phyloP scores from a whole-genome alignment of 352 stramenopile species.

The Pythium utonaiense region DNA sequence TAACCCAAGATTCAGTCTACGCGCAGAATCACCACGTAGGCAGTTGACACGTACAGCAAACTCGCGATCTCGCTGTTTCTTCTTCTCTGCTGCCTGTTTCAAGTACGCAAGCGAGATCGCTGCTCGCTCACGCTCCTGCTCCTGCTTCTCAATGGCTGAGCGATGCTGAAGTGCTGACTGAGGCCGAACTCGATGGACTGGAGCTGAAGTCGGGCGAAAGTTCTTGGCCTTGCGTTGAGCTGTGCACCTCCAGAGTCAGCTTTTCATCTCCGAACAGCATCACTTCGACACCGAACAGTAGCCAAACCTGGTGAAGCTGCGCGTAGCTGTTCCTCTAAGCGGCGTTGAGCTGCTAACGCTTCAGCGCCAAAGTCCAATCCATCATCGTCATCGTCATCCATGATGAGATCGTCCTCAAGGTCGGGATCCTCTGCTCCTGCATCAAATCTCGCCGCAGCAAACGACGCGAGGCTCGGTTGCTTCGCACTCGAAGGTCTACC shows the following conservation, averaged over 20 bases:
- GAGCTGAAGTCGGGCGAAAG: constrained; percentile 51
- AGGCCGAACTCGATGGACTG: constrained; percentile 31
- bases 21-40: background rate
- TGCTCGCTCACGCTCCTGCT: constrained; percentile 21
- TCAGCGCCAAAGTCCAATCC: constrained; percentile 38
- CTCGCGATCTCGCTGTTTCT: constrained; percentile 57
- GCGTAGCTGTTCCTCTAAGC: background rate
- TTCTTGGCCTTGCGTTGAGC: background rate
- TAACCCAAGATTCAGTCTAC: background rate
- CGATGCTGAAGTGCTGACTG: constrained; percentile 5
- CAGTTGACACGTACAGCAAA: constrained; percentile 44
- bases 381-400: constrained; percentile 37
- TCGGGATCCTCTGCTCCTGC: constrained; percentile 18
- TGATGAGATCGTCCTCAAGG: constrained; percentile 29
- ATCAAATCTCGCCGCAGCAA: constrained; percentile 8
- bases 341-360: constrained; percentile 22
- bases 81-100: constrained; percentile 53
- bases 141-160: constrained; percentile 2
- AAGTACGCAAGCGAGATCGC: constrained; percentile 60
- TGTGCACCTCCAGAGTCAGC: background rate
- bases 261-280: background rate
- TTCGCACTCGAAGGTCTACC: background rate
- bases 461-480: background rate
- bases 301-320: background rate
- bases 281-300: too few relatives aligned